Base-by-base conservation (phyloP, 805 yeast species). In the Candida nitratophila region DNA sequence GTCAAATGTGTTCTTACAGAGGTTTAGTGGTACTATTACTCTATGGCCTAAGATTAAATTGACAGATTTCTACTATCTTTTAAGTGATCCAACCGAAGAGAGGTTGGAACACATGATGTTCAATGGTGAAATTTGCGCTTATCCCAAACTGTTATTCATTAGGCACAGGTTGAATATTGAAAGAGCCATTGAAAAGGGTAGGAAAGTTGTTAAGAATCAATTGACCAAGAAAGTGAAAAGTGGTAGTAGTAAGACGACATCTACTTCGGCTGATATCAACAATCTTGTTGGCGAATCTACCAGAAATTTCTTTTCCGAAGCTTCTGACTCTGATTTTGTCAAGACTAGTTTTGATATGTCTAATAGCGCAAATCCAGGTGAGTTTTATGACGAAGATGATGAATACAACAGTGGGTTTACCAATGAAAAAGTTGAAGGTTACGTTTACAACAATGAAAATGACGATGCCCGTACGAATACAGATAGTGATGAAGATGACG, bases 1-100 rank as follows among this genome's bases (percentile, higher is more conserved):
- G 91, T 81, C 86, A 50, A 79, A 76, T 54, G 72, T 85, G 16
- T 85, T 86, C 73, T 63, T 86, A 26, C 95, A 85, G 64, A 66
- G 73, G 46, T 85, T 86, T 55, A 76, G 81, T 39, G 95, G 95
- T 1, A 73, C 86, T 0, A 79, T 85, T 11, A 86, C 93, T 0
- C 69, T 85, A 19, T 85, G 87, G 80, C 93, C 93, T 2, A 74
- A 81, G 50, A 74, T 81, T 49, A 65, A 65, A 31, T 57, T 82
- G 12, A 59, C 58, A 30, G 93, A 86, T 55, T 79, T 83, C 49
- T 70, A 69, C 64, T 71, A 79, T 54, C 79, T 85, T 39, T 63
- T 85, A 44, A 71, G 79, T 48, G 91, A 85, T 54, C 93, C 95
- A 2, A 69, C 74, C 3, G 79, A 74, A 49, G 76, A 75, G 33